Conservation (phyloP, 805 yeast species). For the Maudiozyma turicensis region DNA sequence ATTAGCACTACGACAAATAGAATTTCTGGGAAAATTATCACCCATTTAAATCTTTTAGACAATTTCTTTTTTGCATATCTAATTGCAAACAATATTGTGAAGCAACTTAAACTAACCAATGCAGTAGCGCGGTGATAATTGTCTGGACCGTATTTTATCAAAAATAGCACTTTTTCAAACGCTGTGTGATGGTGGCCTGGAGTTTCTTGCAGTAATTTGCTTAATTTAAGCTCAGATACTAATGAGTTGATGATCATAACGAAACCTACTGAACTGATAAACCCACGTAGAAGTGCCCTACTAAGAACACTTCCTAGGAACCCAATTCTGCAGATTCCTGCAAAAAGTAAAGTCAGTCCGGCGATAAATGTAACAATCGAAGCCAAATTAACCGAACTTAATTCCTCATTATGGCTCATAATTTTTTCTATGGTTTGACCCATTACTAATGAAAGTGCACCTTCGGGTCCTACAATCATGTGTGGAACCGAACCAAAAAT, state of each 20-base stretch:
- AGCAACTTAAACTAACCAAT: constrained; percentile 44
- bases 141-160: constrained; percentile 36
- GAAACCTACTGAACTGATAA: constrained; percentile 75
- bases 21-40: constrained; percentile 76
- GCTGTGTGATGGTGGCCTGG: constrained; percentile 60
- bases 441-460: constrained; percentile 72
- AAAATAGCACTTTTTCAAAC: constrained; percentile 53
- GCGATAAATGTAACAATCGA: constrained; percentile 64
- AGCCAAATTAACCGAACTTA: constrained; percentile 46
- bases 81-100: constrained; percentile 36
- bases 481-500: constrained; percentile 79
- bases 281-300: constrained; percentile 69
- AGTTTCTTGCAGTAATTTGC: constrained; percentile 34
- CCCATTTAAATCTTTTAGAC: constrained; percentile 29
- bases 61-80: constrained; percentile 35
- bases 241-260: constrained; percentile 73
- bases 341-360: constrained; percentile 60
- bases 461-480: constrained; percentile 88
- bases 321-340: constrained; percentile 79
- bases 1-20: constrained; percentile 58
- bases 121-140: constrained; percentile 52
- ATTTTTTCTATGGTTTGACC: constrained; percentile 68
- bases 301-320: constrained; percentile 74
- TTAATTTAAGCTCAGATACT: constrained; percentile 64
- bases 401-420: constrained; percentile 33